These are phyloP conservation scores for Sarcodon aspratus DNA, from an alignment of 768 basidiomycete species.

Conservation along the genomic window DNA sequence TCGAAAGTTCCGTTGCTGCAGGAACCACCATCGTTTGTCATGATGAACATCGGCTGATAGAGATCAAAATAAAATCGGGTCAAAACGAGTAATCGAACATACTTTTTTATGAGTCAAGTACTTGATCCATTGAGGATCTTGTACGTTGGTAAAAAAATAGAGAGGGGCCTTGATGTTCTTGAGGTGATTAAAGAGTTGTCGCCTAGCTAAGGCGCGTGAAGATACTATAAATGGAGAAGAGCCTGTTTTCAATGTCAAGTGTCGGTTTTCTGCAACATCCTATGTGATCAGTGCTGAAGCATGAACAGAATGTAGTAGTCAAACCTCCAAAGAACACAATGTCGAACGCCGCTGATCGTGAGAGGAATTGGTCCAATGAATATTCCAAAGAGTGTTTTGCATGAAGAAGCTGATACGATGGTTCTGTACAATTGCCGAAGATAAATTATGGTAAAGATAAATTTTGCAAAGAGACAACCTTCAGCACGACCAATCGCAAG, in stretches of 20 bases:
- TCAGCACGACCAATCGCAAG: constrained; percentile 39
- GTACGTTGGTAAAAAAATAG: constrained; percentile 31
- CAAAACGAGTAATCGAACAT: neutral
- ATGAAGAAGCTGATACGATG: constrained; percentile 52
- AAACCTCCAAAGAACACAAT: constrained; percentile 53
- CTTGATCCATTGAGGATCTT: constrained; percentile 36
- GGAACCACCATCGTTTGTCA: constrained; percentile 43
- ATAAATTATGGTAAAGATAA: neutral
- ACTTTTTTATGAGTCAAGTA: constrained; percentile 34
- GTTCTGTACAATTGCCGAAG: constrained; percentile 20
- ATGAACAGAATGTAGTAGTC: constrained; percentile 4
- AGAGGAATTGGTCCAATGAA: constrained; percentile 34
- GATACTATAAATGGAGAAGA: constrained; percentile 22
- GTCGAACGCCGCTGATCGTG: constrained; percentile 44
- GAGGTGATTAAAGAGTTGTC: constrained; percentile 39
- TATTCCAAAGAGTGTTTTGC: constrained; percentile 44
- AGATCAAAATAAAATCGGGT: constrained; percentile 5
- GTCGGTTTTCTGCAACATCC: constrained; percentile 26
- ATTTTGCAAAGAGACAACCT: constrained; percentile 20
- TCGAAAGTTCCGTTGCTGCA: constrained; percentile 8
- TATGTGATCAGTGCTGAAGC: neutral
- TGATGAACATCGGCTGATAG: constrained; percentile 53
- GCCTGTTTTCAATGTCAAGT: constrained; percentile 30
- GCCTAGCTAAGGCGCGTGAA: constrained; percentile 41
- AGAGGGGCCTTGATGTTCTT: constrained; percentile 27